phyloP scores from a whole-genome alignment of 768 basidiomycete species.

The Boletales sp. region DNA sequence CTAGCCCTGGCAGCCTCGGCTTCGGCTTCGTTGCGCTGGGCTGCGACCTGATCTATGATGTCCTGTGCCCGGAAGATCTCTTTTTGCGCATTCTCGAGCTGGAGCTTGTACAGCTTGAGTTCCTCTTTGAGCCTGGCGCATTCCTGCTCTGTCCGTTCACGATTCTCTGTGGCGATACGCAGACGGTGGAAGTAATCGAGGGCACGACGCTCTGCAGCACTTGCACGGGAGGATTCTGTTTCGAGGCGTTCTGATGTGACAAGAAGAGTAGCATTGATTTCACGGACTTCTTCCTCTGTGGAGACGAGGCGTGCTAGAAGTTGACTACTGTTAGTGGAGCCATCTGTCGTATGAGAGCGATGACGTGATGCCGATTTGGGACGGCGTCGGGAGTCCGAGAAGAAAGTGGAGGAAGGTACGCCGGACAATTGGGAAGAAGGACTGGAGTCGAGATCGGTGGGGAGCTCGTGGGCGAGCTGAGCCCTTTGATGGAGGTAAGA shows the following conservation, averaged over 20 bases:
- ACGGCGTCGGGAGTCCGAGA: constrained; percentile 13
- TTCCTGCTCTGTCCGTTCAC: constrained; percentile 38
- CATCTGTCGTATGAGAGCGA: constrained; percentile 25
- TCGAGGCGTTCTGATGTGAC: constrained; percentile 35
- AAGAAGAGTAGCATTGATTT: constrained; percentile 25
- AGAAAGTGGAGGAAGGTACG: constrained; percentile 8
- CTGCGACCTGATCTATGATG: constrained; percentile 40
- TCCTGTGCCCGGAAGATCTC: constrained; percentile 43
- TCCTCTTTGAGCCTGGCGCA: constrained; percentile 37
- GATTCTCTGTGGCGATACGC: constrained; percentile 38
- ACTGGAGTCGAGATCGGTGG: constrained; percentile 28
- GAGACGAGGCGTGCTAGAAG: constrained; percentile 29
- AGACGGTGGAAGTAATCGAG: constrained; percentile 43
- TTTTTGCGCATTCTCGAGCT: constrained; percentile 42
- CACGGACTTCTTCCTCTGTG: constrained; percentile 29
- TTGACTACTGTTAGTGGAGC: constrained; percentile 24
- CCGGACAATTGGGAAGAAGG: constrained; percentile 26
- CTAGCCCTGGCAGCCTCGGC: constrained; percentile 43
- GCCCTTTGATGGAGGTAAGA: constrained; percentile 9
- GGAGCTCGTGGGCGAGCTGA: constrained; percentile 25
- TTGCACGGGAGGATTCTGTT: constrained; percentile 39
- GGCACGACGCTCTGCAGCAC: constrained; percentile 44
- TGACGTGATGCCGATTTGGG: constrained; percentile 26
- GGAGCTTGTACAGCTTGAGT: constrained; percentile 42
- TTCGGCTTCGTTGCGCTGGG: constrained; percentile 43